Evolutionary conservation across 2,329 filamentous ascomycete species (phyloP), one percentile per base, ranked within the genome.

Genomic region (Onygenales sp.): DNA sequence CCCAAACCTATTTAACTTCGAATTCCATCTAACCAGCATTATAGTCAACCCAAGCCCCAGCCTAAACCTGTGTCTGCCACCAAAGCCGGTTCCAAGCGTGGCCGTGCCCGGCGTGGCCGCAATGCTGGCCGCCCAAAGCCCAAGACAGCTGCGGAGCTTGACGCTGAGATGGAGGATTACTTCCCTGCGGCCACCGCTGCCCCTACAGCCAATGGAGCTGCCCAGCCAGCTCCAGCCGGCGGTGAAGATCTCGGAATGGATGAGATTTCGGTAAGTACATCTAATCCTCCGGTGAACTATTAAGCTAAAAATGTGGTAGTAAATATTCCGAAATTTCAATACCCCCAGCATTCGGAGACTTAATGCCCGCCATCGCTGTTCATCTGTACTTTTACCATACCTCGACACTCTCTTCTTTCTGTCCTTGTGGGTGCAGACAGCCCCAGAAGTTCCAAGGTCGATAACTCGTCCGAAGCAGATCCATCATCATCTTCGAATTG

Each of bases 131-230:
- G 61, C 74, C 84, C 65, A 78, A 94, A 83, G 72, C 74, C 78
- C 76, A 97, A 97, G 87, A 95, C 90, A 0, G 84, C 86, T 1
- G 92, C 95, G 69, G 91, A 98, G 75, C 83, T 98, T 31, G 93
- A 98, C 69, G 90, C 89, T 4, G 93, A 98, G 71, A 98, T 98
- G 93, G 85, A 83, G 17, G 93, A 97, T 71, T 98, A 98, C 76
- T 97, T 94, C 68, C 68, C 69, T 33, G 73, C 66, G 48, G 67
- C 70, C 39, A 63, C 61, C 31, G 63, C 63, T 38, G 68, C 73
- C 51, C 70, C 69, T 54, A 67, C 73, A 4, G 68, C 70, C 43
- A 76, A 73, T 56, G 75, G 72, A 44, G 73, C 74, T 57, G 72
- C 74, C 42, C 69, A 74, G 53, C 69, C 70, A 43, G 71, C 78